phyloP scores from a whole-genome alignment of 169 alveolate species.

The Plasmodium relictum region DNA sequence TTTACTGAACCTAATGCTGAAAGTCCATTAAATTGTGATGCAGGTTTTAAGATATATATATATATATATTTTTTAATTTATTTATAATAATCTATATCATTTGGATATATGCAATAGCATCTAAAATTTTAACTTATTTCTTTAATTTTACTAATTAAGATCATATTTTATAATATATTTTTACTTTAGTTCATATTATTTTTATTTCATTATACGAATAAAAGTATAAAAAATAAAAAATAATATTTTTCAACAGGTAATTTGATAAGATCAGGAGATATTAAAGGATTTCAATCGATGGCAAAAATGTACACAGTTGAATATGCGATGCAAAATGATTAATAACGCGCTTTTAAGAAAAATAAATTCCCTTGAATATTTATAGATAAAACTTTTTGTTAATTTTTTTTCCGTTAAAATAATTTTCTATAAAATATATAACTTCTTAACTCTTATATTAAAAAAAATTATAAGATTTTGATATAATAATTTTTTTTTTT shows the following conservation, averaged over 20 bases:
- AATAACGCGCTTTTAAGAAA: background rate
- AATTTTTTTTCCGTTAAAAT: slow-evolving; percentile 5
- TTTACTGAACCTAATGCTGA: slow-evolving; percentile 96
- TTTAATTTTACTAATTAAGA: too few species aligned
- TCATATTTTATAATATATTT: too few species aligned
- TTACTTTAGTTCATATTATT: too few species aligned
- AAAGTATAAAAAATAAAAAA: background rate
- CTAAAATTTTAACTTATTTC: too few species aligned
- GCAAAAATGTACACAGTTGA: slow-evolving; percentile 96
- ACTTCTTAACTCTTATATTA: background rate
- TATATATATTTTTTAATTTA: too few species aligned
- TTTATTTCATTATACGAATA: background rate
- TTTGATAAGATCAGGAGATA: slow-evolving; percentile 94
- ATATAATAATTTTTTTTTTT: too few species aligned
- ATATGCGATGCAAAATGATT: slow-evolving; percentile 84
- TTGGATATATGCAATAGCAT: background rate
- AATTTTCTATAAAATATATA: background rate
- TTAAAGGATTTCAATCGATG: slow-evolving; percentile 93
- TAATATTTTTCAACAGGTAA: slow-evolving; percentile 81
- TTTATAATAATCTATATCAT: background rate
- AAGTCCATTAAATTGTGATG: slow-evolving; percentile 98
- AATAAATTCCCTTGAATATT: background rate
- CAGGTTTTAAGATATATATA: slow-evolving; percentile 83
- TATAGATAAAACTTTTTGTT: background rate
- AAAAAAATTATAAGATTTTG: too few species aligned